These are phyloP conservation scores for Nannizziopsis arthrosporioides DNA, from an alignment of 2,329 filamentous ascomycete genomes.

Conservation along the genomic window DNA sequence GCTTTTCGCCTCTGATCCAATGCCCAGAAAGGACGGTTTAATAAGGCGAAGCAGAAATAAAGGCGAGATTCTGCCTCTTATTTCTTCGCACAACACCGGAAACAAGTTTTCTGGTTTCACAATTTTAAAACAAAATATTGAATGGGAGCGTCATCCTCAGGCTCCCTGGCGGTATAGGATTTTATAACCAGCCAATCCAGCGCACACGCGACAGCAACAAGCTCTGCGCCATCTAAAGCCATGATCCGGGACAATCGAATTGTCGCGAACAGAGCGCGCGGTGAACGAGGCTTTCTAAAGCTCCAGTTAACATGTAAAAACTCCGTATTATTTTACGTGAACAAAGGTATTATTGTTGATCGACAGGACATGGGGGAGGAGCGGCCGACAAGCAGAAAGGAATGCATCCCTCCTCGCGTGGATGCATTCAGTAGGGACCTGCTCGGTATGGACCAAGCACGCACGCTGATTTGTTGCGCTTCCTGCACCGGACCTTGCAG, in stretches of 20 bases:
- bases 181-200: not conserved
- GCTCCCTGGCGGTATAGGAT: not conserved
- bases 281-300: not conserved
- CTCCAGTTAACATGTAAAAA: too few relatives aligned
- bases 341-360: slow-evolving; percentile 8
- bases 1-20: too few relatives aligned
- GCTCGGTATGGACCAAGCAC: not conserved
- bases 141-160: not conserved
- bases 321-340: not conserved
- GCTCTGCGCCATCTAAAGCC: not conserved
- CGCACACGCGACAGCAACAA: slow-evolving; percentile 6
- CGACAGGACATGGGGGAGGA: not conserved
- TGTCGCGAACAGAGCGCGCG: not conserved
- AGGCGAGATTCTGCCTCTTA: too few relatives aligned
- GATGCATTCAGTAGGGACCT: too few relatives aligned
- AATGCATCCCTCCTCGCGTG: too few relatives aligned
- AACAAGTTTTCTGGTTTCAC: too few relatives aligned
- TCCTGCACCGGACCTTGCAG: not conserved
- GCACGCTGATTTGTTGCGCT: not conserved
- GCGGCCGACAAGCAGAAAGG: too few relatives aligned
- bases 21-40: too few relatives aligned
- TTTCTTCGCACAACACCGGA: too few relatives aligned
- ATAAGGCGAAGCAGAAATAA: too few relatives aligned
- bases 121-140: not conserved
- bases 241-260: not conserved